Conservation (phyloP, 1,139 yeast genomes). For the Geotrichum fermentans region DNA sequence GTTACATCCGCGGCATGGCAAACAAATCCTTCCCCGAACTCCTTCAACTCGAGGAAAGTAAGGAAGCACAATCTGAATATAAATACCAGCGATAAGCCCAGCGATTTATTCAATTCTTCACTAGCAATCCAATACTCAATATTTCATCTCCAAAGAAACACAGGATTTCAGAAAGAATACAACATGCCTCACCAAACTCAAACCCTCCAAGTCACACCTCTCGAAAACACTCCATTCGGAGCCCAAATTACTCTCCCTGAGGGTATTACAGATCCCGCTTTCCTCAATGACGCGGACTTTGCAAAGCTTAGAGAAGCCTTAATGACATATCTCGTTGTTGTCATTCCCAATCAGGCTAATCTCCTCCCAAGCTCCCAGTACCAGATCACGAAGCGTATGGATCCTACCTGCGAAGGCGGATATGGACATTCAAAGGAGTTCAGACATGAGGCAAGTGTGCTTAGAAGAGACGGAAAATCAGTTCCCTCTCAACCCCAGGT, state of each 20-base stretch:
- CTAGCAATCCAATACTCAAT: too few relatives aligned
- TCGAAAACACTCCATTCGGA: slow-evolving; percentile 54
- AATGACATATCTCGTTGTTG: slow-evolving; percentile 60
- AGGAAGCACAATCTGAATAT: too few relatives aligned
- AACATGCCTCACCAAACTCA: slow-evolving; percentile 16
- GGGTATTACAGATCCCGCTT: slow-evolving; percentile 66
- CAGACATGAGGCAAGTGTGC: slow-evolving; percentile 69
- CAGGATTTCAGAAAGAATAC: not conserved
- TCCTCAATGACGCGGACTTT: slow-evolving; percentile 60
- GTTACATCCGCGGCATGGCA: too few relatives aligned
- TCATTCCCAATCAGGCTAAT: slow-evolving; percentile 62
- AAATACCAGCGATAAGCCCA: too few relatives aligned
- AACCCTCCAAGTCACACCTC: slow-evolving; percentile 36
- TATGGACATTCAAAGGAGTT: slow-evolving; percentile 85
- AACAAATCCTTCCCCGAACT: too few relatives aligned
- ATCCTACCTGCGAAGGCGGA: slow-evolving; percentile 62
- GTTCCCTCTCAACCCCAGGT: slow-evolving; percentile 83
- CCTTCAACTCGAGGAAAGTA: too few relatives aligned
- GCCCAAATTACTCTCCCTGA: slow-evolving; percentile 59
- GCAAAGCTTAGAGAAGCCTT: slow-evolving; percentile 56
- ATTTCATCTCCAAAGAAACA: not conserved
- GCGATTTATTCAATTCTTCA: too few relatives aligned
- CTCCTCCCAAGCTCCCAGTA: slow-evolving; percentile 70
- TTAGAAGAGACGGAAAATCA: slow-evolving; percentile 72
- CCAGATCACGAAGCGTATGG: slow-evolving; percentile 65